Conservation (phyloP, 331 rosid genomes). For the Arachis monticola region DNA sequence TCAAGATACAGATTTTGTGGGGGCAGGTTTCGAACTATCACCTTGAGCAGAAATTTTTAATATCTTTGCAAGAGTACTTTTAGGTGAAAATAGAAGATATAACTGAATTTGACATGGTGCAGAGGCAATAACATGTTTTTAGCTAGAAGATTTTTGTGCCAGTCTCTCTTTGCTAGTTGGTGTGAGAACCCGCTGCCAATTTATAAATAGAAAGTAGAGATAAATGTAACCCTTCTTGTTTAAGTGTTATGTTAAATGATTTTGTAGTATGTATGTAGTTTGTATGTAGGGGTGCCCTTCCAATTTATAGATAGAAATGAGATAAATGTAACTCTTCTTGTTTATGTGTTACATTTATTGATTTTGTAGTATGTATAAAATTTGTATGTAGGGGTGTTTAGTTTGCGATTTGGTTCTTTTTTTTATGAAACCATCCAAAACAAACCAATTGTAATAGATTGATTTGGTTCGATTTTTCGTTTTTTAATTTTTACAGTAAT, state of each 20-base stretch:
- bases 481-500: too few species aligned
- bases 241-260: background rate
- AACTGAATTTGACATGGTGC: conserved; percentile 30
- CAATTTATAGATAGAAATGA: too few species aligned
- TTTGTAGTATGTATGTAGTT: too few species aligned
- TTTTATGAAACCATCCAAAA: too few species aligned
- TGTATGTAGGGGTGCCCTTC: too few species aligned
- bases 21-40: conserved; percentile 42
- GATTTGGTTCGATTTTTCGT: too few species aligned
- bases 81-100: conserved; percentile 30
- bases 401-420: too few species aligned
- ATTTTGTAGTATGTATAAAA: too few species aligned
- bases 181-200: conserved; percentile 2
- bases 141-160: conserved; percentile 12
- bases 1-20: conserved; percentile 48
- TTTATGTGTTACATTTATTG: too few species aligned
- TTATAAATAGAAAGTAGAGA: background rate
- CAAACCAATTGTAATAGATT: too few species aligned
- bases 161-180: conserved; percentile 26
- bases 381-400: too few species aligned
- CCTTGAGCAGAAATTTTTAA: conserved; percentile 43
- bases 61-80: conserved; percentile 27
- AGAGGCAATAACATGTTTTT: conserved; percentile 36
- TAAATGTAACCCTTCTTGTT: background rate
- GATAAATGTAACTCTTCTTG: too few species aligned